Evolutionary conservation across 2,329 filamentous ascomycete species (phyloP), one percentile per base, ranked within the genome.

Genomic region (Pyrenochaeta sp.): DNA sequence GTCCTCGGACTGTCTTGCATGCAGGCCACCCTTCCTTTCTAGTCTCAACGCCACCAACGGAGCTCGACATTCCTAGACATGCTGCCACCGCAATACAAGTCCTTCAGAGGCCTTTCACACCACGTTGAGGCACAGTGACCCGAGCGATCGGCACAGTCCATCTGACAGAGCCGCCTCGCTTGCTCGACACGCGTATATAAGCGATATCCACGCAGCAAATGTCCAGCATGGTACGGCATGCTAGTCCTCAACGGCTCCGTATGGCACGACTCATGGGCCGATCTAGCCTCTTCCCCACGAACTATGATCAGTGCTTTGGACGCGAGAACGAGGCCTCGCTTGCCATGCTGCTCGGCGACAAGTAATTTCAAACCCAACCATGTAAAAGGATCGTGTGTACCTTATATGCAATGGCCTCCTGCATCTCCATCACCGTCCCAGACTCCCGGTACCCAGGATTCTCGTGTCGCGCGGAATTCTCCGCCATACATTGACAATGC

Each of bases 401-500:
- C 27, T 42, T 42, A 42, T 42, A 42, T 42, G 23, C 27, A 27
- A 32, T 43, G 18, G 39, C 51, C 44, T 43, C 54, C 46, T 54
- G 54, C 46, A 46, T 31, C 32, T 29, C 43, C 21, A 40, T 46
- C 27, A 30, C 29, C 20, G 45, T 32, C 37, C 48, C 48, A 37
- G 40, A 31, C 17, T 35, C 31, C 51, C 41, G 51, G 45, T 49
- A 51, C 40, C n/a, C 31, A 39, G 32, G 12, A 21, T 37, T 29
- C 17, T 40, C 14, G 23, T 21, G 18, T 31, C 33, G n/a, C 33
- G 14, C 44, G 39, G 33, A 27, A 32, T 15, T 39, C 47, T 29
- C 20, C 21, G 47, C 15, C 32, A 6, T 33, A 20, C 27, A 45
- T 49, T 48, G 21, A 50, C 43, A 18, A 60, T 58, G 58, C 55